These are phyloP conservation scores for Iberis pinnata DNA, from an alignment of 345 rosid species.

Conservation along the genomic window DNA sequence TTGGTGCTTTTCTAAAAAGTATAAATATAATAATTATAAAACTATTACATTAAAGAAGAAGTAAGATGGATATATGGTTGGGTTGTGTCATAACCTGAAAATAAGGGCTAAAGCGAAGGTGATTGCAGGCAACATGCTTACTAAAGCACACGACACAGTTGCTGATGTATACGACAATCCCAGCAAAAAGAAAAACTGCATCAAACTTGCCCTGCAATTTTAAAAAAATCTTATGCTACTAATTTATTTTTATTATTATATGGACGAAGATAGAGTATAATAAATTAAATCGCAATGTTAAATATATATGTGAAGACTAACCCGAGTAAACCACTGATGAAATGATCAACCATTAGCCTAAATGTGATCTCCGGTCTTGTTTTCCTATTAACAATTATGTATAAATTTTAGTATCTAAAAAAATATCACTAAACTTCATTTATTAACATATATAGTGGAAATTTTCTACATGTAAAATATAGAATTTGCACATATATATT, in stretches of 20 bases:
- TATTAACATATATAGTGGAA: not conserved
- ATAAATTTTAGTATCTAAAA: not conserved
- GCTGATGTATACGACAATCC: constrained; percentile 57
- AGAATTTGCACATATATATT: not conserved
- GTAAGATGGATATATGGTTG: constrained; percentile 19
- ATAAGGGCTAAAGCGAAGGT: constrained; percentile 48
- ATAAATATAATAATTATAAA: too few species aligned
- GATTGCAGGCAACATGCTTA: constrained; percentile 50
- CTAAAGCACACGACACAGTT: constrained; percentile 49
- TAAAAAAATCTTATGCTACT: not conserved
- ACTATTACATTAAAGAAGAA: too few species aligned
- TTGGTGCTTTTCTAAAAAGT: too few species aligned
- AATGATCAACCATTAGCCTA: constrained; percentile 35
- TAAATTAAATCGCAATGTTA: too few species aligned
- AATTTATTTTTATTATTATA: too few species aligned
- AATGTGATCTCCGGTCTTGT: constrained; percentile 35
- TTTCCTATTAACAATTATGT: constrained; percentile 29
- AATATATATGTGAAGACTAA: not conserved
- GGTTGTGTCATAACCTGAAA: constrained; percentile 41
- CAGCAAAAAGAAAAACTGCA: constrained; percentile 44
- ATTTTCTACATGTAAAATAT: not conserved
- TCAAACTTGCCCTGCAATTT: constrained; percentile 41
- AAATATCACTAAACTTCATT: too few species aligned
- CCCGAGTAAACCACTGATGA: constrained; percentile 46
- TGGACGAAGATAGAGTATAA: not conserved